Evolutionary conservation across 169 alveolate genomes (phyloP), one percentile per base, ranked within the genome.

Genomic region (Plasmodium malariae): DNA sequence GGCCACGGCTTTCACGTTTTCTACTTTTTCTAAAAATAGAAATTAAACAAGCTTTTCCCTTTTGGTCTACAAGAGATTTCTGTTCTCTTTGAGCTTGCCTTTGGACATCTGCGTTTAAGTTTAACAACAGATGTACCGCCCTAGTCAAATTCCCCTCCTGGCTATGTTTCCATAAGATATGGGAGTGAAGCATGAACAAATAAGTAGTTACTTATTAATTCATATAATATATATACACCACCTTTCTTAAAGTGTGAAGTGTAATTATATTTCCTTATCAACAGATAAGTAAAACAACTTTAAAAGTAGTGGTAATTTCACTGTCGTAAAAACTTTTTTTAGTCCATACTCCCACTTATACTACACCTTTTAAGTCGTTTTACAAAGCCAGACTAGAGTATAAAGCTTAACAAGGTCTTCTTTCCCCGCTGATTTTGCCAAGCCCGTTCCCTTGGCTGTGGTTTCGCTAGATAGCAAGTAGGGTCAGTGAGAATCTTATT

Each of bases 91-190:
- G 98, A 96, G 98, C 98, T 95, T 93, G 88, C 78, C 98, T 89
- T 94, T 88, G 97, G 97, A 95, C 98, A 96, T 96, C 97, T 95
- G 97, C 96, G 97, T 94, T 96, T 94, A 89, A 93, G 93, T 95
- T 95, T 95, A 88, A 93, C 96, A 96, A 97, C 96, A 96, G 97
- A 96, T 96, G 96, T 95, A 97, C 97, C 98, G 97, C 98, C 98
- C 96, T 96, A 95, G 97, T 97, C 97, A 94, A 96, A 96, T 98
- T 96, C 98, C 98, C 97, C 96, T 95, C 97, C 98, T 95, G 98
- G 94, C 97, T 74, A 88, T 96, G 96, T 95, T 96, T 94, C 93
- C 95, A 95, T 93, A 96, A 89, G 74, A 49, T 93, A 80, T 92
- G 95, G 85, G 49, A 55, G 65, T 48, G 80, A 95, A 92, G 91